These are phyloP conservation scores for Ailanthus altissimus DNA, from an alignment of 345 rosid genomes.

Conservation along the genomic window DNA sequence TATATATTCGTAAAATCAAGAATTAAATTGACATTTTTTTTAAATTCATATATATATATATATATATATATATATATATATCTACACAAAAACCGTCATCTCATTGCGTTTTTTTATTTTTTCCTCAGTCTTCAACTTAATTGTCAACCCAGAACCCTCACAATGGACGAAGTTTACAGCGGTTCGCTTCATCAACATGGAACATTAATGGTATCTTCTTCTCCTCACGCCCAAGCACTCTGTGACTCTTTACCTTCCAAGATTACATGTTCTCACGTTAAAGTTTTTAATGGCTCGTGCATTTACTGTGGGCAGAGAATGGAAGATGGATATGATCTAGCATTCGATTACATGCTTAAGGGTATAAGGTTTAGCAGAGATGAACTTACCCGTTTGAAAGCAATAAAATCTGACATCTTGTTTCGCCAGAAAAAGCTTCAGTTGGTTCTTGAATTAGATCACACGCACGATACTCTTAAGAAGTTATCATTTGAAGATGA, in stretches of 20 bases:
- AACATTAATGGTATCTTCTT: no score
- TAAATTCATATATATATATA: no score
- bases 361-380: constrained; percentile 20
- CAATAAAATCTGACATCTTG: neutral
- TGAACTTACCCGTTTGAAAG: constrained; percentile 15
- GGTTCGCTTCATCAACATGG: no score
- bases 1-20: no score
- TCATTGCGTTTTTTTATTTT: no score
- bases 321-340: neutral
- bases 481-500: constrained; percentile 15
- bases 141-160: no score
- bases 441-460: constrained; percentile 35
- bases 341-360: constrained; percentile 9
- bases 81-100: no score
- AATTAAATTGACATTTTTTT: no score
- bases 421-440: constrained; percentile 13
- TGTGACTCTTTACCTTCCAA: neutral
- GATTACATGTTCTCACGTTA: constrained; percentile 22
- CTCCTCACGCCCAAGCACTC: neutral
- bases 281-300: neutral
- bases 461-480: neutral
- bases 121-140: no score
- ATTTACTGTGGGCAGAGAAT: neutral
- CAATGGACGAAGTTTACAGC: no score
- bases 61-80: no score